Evolutionary conservation across 306 rosid genomes (phyloP), one percentile per base, ranked within the genome.

Genomic region (Dalbergia oliveri): DNA sequence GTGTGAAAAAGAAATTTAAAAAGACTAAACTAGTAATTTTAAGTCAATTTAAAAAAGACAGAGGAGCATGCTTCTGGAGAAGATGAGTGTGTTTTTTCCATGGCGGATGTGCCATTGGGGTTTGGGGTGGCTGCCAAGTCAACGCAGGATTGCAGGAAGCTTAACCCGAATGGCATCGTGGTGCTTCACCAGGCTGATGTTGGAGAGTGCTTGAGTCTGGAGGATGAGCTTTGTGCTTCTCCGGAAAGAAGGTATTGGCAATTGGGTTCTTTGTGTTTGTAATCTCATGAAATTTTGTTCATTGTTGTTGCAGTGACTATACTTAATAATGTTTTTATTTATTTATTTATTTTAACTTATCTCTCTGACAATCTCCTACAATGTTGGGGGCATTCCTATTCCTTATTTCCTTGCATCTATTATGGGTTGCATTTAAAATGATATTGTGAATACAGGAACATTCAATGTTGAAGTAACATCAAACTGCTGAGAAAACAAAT

Each of bases 121-220:
- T 95, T 95, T 21, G 99, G 99, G 7, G 33, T 95, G 9, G 91
- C 97, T 0, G 97, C 99, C 1, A 93, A 93, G 85, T 91, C 97
- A 0, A 91, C 97, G 0, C 98, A 93, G 89, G 99, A 93, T 61
- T 95, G 99, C 68, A 87, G 98, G 90, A 95, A 95, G 85, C 63
- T 95, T 86, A 98, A 95, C 63, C 98, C 98, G 2, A 95, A 93
- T 75, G 97, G 87, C 5, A 93, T 90, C 45, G 97, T 93, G 4
- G 95, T 95, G 19, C 89, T 92, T 14, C 99, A 91, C 82, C 99
- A 95, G 86, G 89, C 88, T 1, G 99, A 95, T 84, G 84, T 95
- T 5, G 99, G 97, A 6, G 98, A 91, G 87, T 95, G 91, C 69
- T 88, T 95, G 92, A 90, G 99, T 71, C 88, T 91, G 93, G 99